These are phyloP conservation scores for Blastobotrys ciferrii DNA, from an alignment of 1,139 yeast species.

Conservation along the genomic window DNA sequence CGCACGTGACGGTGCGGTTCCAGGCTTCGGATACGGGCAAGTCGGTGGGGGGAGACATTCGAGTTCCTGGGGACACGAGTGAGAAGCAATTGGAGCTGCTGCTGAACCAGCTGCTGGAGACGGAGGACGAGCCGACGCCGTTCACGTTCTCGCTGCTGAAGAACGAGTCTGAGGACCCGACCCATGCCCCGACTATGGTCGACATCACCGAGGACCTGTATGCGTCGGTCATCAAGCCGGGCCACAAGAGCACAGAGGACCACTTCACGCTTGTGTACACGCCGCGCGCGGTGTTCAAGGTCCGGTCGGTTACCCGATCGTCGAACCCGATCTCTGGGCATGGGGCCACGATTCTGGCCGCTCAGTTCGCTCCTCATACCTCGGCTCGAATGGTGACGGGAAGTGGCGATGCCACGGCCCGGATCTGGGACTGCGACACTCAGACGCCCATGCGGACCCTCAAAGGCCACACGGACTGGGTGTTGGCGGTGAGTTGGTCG, in stretches of 20 bases:
- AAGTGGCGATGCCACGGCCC: slow-evolving; percentile 95
- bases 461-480: slow-evolving; percentile 91
- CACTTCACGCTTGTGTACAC: slow-evolving; percentile 86
- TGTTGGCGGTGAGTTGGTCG: slow-evolving; percentile 86
- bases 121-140: slow-evolving; percentile 79
- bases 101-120: slow-evolving; percentile 54
- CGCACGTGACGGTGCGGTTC: slow-evolving; percentile 83
- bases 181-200: slow-evolving; percentile 40
- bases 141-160: slow-evolving; percentile 72
- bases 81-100: slow-evolving; percentile 87
- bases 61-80: slow-evolving; percentile 88
- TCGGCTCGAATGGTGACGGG: slow-evolving; percentile 90
- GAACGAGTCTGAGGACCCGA: slow-evolving; percentile 42
- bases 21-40: slow-evolving; percentile 97
- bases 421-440: slow-evolving; percentile 96
- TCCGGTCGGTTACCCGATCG: slow-evolving; percentile 85
- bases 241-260: slow-evolving; percentile 88
- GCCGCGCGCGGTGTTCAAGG: slow-evolving; percentile 94
- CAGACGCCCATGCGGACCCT: slow-evolving; percentile 84
- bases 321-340: slow-evolving; percentile 94
- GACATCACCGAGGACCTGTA: slow-evolving; percentile 80
- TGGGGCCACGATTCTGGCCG: slow-evolving; percentile 86
- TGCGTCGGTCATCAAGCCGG: slow-evolving; percentile 78
- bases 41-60: slow-evolving; percentile 73
- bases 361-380: slow-evolving; percentile 90